These are phyloP conservation scores for Nevesoporus exiguus DNA, from an alignment of 768 basidiomycete species.

Conservation along the genomic window DNA sequence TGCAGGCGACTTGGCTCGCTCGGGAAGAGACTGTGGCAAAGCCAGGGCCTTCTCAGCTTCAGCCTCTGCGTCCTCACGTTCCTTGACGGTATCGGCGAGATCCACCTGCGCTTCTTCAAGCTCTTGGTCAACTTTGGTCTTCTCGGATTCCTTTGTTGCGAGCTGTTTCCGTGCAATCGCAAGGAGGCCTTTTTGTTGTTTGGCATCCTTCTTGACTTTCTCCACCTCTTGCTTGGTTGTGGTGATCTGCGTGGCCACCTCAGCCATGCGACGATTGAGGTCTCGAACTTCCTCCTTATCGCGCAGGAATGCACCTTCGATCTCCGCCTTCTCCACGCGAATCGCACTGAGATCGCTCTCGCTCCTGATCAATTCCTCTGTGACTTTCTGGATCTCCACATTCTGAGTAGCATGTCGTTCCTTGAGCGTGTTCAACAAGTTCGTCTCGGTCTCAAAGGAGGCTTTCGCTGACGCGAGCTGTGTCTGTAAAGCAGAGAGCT, in stretches of 20 bases:
- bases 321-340: slow-evolving; percentile 85
- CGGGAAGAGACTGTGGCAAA: slow-evolving; percentile 11
- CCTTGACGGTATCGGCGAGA: slow-evolving; percentile 46
- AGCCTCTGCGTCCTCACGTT: slow-evolving; percentile 52
- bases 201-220: slow-evolving; percentile 87
- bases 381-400: slow-evolving; percentile 65
- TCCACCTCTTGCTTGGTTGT: slow-evolving; percentile 72
- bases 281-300: slow-evolving; percentile 95
- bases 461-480: slow-evolving; percentile 82
- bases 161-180: slow-evolving; percentile 96
- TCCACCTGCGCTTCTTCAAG: slow-evolving; percentile 62
- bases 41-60: slow-evolving; percentile 37
- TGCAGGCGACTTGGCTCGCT: slow-evolving; percentile 39
- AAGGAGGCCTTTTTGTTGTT: slow-evolving; percentile 93
- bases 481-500: slow-evolving; percentile 77
- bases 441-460: slow-evolving; percentile 82
- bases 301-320: slow-evolving; percentile 79
- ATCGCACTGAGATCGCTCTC: slow-evolving; percentile 92
- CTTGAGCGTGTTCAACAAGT: slow-evolving; percentile 60
- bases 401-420: slow-evolving; percentile 67
- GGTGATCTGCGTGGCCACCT: slow-evolving; percentile 71
- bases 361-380: slow-evolving; percentile 78
- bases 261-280: slow-evolving; percentile 79
- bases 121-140: slow-evolving; percentile 66
- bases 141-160: slow-evolving; percentile 75